A percentile compares a stretch with the other conserved stretches of the same genome.
Conservation (phyloP, 1,139 yeast species). For the Scheffersomyces stambukii region DNA sequence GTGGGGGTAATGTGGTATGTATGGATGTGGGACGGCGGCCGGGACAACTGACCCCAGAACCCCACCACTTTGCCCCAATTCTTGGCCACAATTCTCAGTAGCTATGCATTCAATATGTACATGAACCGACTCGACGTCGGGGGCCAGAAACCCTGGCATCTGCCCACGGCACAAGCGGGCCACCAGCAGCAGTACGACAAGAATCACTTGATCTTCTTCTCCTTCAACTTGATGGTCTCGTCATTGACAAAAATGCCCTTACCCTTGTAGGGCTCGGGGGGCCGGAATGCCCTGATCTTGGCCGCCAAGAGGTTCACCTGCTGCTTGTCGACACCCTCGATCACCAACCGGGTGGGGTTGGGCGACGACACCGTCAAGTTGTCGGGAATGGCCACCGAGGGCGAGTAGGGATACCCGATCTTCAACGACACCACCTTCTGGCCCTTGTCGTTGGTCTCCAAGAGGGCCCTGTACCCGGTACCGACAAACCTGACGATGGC, state of each 20-base stretch:
- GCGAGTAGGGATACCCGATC: conserved; percentile 68
- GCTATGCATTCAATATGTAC: too few species aligned
- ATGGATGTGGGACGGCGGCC: too few species aligned
- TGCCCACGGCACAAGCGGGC: too few species aligned
- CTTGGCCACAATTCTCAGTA: too few species aligned
- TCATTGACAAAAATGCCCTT: conserved; percentile 92
- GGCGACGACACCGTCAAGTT: conserved; percentile 76
- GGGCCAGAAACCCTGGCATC: too few species aligned
- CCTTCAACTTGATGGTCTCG: conserved; percentile 87
- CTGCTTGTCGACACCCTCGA: conserved; percentile 88
- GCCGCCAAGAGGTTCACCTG: conserved; percentile 89
- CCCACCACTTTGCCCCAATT: too few species aligned
- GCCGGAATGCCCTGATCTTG: conserved; percentile 75
- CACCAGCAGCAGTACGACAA: not conserved
- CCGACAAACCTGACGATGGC: conserved; percentile 89
- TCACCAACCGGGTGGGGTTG: conserved; percentile 77
- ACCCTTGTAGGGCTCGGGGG: conserved; percentile 98
- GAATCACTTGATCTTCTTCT: conserved; percentile 84
- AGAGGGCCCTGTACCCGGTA: conserved; percentile 89
- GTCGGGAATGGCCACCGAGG: conserved; percentile 73
- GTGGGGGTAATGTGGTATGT: too few species aligned
- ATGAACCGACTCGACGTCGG: too few species aligned
- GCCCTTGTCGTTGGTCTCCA: conserved; percentile 54
- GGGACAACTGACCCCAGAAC: too few species aligned
- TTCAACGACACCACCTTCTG: conserved; percentile 64